Evolutionary conservation across 2,329 filamentous ascomycete genomes (phyloP).

Genomic region (Endocalyx cinctus): DNA sequence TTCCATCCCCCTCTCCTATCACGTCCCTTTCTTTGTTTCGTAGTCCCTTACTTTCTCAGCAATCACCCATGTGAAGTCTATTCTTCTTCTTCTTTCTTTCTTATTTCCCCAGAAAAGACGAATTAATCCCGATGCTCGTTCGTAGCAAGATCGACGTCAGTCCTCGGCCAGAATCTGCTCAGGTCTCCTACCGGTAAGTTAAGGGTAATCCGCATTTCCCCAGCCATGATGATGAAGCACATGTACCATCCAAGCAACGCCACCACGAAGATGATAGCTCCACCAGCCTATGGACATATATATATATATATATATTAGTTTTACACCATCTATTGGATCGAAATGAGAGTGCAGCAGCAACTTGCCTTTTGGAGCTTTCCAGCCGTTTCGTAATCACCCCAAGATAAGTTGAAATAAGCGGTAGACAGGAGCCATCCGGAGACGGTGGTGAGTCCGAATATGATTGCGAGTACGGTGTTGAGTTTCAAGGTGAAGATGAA

Average conservation of each 20-base stretch:
- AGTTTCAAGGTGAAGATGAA: slow-evolving; percentile 47
- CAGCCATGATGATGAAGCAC: slow-evolving; percentile 48
- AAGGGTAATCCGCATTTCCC: slow-evolving; percentile 46
- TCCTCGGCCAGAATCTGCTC: slow-evolving; percentile 42
- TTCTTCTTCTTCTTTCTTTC: too few species aligned
- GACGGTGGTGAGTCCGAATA: slow-evolving; percentile 42
- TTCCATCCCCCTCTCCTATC: too few species aligned
- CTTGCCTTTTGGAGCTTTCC: slow-evolving; percentile 39
- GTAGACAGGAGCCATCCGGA: slow-evolving; percentile 41
- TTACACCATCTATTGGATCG: not conserved
- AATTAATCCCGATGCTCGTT: slow-evolving; percentile 14
- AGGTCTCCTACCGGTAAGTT: slow-evolving; percentile 47
- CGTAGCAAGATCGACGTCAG: slow-evolving; percentile 26
- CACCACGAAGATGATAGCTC: slow-evolving; percentile 40
- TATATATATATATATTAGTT: not conserved
- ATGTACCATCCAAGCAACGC: slow-evolving; percentile 48
- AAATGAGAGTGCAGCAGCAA: not conserved
- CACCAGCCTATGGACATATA: slow-evolving; percentile 28
- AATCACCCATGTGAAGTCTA: too few species aligned
- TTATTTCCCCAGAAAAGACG: too few species aligned
- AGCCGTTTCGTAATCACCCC: slow-evolving; percentile 37
- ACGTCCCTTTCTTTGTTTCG: too few species aligned
- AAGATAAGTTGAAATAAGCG: slow-evolving; percentile 44
- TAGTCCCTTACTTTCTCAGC: too few species aligned
- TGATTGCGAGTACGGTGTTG: slow-evolving; percentile 43